These are phyloP conservation scores for Populus trichocarpa DNA, from an alignment of 441 rosid species.

Conservation along the genomic window DNA sequence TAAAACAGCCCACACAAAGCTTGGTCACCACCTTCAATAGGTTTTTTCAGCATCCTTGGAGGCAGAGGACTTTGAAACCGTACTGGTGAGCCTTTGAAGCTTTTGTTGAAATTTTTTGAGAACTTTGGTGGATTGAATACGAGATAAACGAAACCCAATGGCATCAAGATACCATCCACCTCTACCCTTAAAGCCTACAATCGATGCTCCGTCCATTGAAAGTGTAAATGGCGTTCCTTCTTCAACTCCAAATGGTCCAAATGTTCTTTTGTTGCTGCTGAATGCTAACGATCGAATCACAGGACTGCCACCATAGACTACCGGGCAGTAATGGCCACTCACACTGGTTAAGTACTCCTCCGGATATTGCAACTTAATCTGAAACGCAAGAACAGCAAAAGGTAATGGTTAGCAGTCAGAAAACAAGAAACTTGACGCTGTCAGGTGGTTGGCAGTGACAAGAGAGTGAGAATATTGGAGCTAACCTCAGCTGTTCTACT, in stretches of 20 bases:
- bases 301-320: slow-evolving; percentile 47
- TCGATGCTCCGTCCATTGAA: slow-evolving; percentile 45
- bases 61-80: slow-evolving; percentile 12
- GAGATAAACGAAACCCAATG: slow-evolving; percentile 54
- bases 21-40: neutral
- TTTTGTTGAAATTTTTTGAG: slow-evolving; percentile 41
- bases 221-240: slow-evolving; percentile 67
- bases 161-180: slow-evolving; percentile 75
- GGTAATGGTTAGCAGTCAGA: neutral
- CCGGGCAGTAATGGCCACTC: slow-evolving; percentile 57
- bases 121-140: slow-evolving; percentile 40
- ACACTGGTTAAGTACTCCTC: slow-evolving; percentile 58
- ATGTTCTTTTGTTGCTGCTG: slow-evolving; percentile 56
- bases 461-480: neutral
- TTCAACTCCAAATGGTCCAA: slow-evolving; percentile 67
- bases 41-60: slow-evolving; percentile 3
- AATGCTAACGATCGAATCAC: slow-evolving; percentile 68
- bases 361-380: slow-evolving; percentile 77
- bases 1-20: neutral
- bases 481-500: slow-evolving; percentile 47
- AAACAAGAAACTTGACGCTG: neutral
- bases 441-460: neutral
- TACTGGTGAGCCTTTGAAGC: slow-evolving; percentile 45
- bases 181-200: slow-evolving; percentile 69
- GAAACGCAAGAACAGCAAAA: neutral